These are phyloP conservation scores for Argentina anserina DNA, from an alignment of 306 rosid genomes.

Conservation along the genomic window DNA sequence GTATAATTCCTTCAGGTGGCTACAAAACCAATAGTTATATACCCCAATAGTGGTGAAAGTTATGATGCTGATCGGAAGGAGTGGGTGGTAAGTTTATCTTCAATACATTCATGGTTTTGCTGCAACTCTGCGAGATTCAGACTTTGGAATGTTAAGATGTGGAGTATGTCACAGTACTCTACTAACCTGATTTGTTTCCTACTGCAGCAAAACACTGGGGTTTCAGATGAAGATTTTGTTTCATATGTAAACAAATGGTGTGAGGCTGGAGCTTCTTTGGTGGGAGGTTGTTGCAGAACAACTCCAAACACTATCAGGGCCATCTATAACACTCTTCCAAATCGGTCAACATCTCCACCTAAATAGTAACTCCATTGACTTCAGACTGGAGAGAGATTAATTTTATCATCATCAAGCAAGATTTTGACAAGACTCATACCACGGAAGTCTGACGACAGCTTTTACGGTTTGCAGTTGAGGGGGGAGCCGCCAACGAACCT, in stretches of 20 bases:
- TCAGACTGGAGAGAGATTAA: not conserved
- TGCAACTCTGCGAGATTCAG: not conserved
- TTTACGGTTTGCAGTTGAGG: not conserved
- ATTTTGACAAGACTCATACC: not conserved
- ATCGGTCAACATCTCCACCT: conserved; percentile 5
- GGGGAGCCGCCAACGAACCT: not conserved
- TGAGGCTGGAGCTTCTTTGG: conserved; percentile 74
- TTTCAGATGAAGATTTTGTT: conserved; percentile 65
- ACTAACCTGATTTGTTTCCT: not conserved
- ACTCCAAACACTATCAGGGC: conserved; percentile 81
- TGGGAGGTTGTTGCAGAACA: conserved; percentile 97
- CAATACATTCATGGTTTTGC: not conserved
- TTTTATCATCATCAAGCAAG: not conserved
- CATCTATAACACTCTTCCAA: conserved; percentile 42
- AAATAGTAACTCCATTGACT: conserved; percentile 1
- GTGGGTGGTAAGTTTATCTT: conserved; percentile 78
- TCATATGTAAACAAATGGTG: conserved; percentile 69
- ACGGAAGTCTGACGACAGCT: not conserved
- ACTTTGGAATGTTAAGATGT: not conserved
- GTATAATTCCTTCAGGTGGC: conserved; percentile 55
- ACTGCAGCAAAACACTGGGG: conserved; percentile 60
- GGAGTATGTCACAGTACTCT: not conserved
- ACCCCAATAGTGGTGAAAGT: conserved; percentile 96
- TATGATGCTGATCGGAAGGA: conserved; percentile 56
- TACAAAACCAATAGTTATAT: conserved; percentile 63